Evolutionary conservation across 202 grass and related monocot genomes (phyloP).

Genomic region (Panicum hallii): DNA sequence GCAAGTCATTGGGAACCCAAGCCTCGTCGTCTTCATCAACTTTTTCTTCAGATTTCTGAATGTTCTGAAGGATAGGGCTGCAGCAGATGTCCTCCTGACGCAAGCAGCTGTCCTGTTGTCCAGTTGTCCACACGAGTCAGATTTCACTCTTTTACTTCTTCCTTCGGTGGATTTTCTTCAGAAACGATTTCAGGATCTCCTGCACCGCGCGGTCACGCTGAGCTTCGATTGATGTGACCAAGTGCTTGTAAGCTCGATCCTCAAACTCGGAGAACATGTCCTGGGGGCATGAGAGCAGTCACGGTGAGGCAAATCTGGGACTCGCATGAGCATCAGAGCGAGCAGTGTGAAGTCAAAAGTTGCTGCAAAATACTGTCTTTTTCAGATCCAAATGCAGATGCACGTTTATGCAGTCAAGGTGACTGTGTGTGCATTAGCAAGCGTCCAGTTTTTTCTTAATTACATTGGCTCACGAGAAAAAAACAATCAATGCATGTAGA

Average conservation of each 20-base stretch:
- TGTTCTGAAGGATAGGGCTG: neutral
- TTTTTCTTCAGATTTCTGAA: slow-evolving; percentile 16
- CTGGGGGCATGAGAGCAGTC: slow-evolving; percentile 23
- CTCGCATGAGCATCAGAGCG: neutral
- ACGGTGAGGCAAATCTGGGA: slow-evolving; percentile 6
- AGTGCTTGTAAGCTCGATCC: slow-evolving; percentile 47
- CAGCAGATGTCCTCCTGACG: neutral
- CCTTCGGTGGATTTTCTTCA: slow-evolving; percentile 69
- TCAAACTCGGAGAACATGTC: slow-evolving; percentile 63
- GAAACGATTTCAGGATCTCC: slow-evolving; percentile 62
- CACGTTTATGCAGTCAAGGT: neutral
- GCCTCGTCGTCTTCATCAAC: neutral
- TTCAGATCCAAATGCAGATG: neutral
- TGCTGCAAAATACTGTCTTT: neutral
- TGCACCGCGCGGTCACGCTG: slow-evolving; percentile 48
- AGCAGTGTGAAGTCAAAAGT: neutral
- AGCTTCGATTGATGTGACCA: slow-evolving; percentile 59
- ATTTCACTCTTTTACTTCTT: slow-evolving; percentile 35
- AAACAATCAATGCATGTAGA: neutral
- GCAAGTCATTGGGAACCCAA: slow-evolving; percentile 24
- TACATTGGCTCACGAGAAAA: neutral
- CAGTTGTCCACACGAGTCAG: neutral
- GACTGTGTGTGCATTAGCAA: neutral
- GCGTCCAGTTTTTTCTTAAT: neutral
- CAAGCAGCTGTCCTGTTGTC: too few species aligned